These are phyloP conservation scores for Antarctomyces pellizariae DNA, from an alignment of 495 filamentous ascomycete genomes.

Conservation along the genomic window DNA sequence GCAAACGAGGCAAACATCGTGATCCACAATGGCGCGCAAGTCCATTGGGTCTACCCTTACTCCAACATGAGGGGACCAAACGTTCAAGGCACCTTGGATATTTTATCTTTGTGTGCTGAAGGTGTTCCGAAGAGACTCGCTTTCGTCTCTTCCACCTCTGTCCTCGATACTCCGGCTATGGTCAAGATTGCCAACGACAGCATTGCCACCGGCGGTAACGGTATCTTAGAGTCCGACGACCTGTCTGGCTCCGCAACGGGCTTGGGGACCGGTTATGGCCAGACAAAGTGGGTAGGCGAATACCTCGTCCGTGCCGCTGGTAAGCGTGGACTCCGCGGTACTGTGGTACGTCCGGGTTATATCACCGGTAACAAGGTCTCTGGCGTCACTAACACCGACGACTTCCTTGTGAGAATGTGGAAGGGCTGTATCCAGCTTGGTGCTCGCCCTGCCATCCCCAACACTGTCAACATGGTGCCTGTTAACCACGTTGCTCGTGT, in stretches of 20 bases:
- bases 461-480: constrained; percentile 80
- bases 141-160: constrained; percentile 72
- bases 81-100: constrained; percentile 58
- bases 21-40: constrained; percentile 75
- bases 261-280: constrained; percentile 71
- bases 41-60: constrained; percentile 77
- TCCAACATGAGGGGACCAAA: constrained; percentile 53
- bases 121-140: constrained; percentile 61
- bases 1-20: constrained; percentile 46
- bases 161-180: constrained; percentile 63
- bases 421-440: constrained; percentile 75
- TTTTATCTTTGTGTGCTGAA: constrained; percentile 46
- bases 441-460: constrained; percentile 50
- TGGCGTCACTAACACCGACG: constrained; percentile 65
- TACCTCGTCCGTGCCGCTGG: constrained; percentile 66
- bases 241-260: constrained; percentile 38
- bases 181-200: constrained; percentile 32
- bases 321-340: constrained; percentile 45
- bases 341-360: constrained; percentile 70
- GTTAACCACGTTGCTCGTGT: constrained; percentile 65
- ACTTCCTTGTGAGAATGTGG: constrained; percentile 74
- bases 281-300: constrained; percentile 71
- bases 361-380: constrained; percentile 50
- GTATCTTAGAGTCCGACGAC: constrained; percentile 39
- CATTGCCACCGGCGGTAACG: constrained; percentile 22